Evolutionary conservation across 2,329 filamentous ascomycete genomes (phyloP), one percentile per base, ranked within the genome.

Genomic region (Fusarium stilboides): DNA sequence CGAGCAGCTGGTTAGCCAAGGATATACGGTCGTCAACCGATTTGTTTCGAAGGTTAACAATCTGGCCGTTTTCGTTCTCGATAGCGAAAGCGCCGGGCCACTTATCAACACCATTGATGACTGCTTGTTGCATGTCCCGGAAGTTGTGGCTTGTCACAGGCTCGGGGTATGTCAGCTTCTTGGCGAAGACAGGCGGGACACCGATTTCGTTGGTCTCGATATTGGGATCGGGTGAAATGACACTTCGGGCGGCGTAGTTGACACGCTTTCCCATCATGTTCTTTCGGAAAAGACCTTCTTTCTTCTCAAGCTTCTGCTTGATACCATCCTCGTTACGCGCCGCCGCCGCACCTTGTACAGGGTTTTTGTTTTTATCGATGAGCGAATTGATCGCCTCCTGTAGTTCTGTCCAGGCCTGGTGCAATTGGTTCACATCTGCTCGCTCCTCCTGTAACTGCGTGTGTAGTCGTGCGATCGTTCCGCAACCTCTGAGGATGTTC

Each of bases 241-340:
- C 96, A 86, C 93, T 97, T 79, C 96, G 92, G 37, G 96, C 96
- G 50, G 96, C 96, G 78, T 96, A 98, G 80, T 99, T 98, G 82
- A 99, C 96, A 84, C 96, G 94, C 85, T 99, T 99, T 65, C 96
- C 96, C 96, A 99, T 99, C 96, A 99, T 98, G 81, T 99, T 98
- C 85, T 97, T 98, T 74, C 96, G 88, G 85, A 99, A 99, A 31
- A 99, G 86, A 70, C 96, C 96, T 77, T 99, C 97, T 82, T 99
- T 99, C 86, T 99, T 99, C 82, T 99, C 96, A 28, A 99, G 86
- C 77, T 94, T 92, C 78, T 99, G 96, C 82, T 99, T 99, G 82
- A 99, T 97, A 73, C 97, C 96, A 68, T 97, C 94, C 65, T 97
- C 93, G 54, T 93, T 92, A 57, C 90, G 87, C 75, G 91, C 91